Evolutionary conservation across 495 filamentous ascomycete genomes (phyloP).

Genomic region (Penicillium canariense): DNA sequence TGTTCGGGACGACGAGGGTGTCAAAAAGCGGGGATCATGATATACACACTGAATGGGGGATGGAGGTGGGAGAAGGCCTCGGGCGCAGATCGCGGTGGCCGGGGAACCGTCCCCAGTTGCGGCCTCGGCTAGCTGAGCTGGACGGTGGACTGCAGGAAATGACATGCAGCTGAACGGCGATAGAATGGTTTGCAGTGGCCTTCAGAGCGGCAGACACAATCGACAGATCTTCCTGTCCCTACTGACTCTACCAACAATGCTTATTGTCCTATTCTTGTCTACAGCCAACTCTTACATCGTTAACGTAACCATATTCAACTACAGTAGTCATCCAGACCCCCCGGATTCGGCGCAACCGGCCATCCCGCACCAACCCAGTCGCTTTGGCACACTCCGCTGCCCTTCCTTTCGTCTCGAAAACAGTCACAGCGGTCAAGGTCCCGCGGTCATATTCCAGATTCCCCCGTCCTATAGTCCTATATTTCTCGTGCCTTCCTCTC

Average conservation of each 20-base stretch:
- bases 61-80: conserved; percentile 15
- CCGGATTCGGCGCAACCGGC: conserved; percentile 11
- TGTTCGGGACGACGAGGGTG: neutral
- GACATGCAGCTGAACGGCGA: neutral
- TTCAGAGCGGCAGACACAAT: too few species aligned
- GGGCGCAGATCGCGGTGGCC: conserved; percentile 20
- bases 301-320: too few species aligned
- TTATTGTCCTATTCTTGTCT: neutral
- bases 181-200: too few species aligned
- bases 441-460: neutral
- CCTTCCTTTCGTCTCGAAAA: neutral
- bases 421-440: too few species aligned
- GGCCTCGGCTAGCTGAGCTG: conserved; percentile 38
- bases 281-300: too few species aligned
- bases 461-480: neutral
- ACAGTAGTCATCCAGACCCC: neutral
- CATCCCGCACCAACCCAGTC: neutral
- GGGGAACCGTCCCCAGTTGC: conserved; percentile 10
- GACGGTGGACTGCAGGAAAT: conserved; percentile 3
- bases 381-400: neutral
- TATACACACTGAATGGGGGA: conserved; percentile 6
- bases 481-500: neutral
- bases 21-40: conserved; percentile 11
- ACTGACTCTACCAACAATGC: too few species aligned
- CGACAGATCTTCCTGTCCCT: too few species aligned